These are phyloP conservation scores for Calonectria naviculata DNA, from an alignment of 2,329 filamentous ascomycete genomes.

Conservation along the genomic window DNA sequence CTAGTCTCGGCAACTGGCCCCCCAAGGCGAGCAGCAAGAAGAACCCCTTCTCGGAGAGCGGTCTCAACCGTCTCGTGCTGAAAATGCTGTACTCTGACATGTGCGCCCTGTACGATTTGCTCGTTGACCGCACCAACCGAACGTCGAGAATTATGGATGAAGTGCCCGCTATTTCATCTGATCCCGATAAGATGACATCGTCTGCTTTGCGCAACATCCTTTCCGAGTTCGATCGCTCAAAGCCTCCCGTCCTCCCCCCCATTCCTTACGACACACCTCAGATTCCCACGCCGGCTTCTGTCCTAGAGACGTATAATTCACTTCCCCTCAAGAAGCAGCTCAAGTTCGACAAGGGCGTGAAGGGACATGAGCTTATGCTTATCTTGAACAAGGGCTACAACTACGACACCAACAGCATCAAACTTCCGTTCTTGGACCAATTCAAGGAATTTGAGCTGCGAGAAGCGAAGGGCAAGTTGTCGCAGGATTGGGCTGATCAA, in stretches of 20 bases:
- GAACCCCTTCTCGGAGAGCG: constrained; percentile 87
- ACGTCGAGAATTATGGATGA: constrained; percentile 84
- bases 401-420: constrained; percentile 70
- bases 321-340: constrained; percentile 79
- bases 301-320: constrained; percentile 72
- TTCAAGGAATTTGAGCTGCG: constrained; percentile 79
- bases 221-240: constrained; percentile 88
- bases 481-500: constrained; percentile 76
- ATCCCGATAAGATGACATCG: constrained; percentile 69
- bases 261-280: constrained; percentile 90
- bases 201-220: constrained; percentile 83
- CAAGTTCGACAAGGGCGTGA: constrained; percentile 78
- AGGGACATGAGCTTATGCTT: constrained; percentile 80
- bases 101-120: constrained; percentile 85
- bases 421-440: constrained; percentile 72
- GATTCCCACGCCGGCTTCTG: constrained; percentile 75
- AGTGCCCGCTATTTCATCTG: constrained; percentile 64
- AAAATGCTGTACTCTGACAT: constrained; percentile 88
- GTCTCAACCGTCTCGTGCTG: constrained; percentile 86
- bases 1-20: constrained; percentile 78
- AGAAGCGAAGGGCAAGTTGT: constrained; percentile 71
- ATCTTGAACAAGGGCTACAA: constrained; percentile 88
- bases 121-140: constrained; percentile 82
- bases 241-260: constrained; percentile 89
- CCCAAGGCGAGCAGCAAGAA: constrained; percentile 93